Evolutionary conservation across 306 rosid species (phyloP).

Genomic region (Luffa aegyptiaca): DNA sequence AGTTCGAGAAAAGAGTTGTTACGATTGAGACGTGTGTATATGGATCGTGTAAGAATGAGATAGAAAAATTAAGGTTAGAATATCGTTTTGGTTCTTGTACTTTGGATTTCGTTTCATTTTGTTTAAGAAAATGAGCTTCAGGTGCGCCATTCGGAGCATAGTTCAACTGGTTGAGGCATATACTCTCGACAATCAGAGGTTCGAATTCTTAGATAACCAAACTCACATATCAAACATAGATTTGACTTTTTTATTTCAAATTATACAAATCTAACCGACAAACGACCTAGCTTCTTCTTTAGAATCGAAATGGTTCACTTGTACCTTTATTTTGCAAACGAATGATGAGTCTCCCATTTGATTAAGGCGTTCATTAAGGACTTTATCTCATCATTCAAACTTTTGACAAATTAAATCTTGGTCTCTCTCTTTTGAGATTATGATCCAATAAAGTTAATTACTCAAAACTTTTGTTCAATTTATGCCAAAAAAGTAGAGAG

Average conservation of each 20-base stretch:
- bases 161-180: too few relatives aligned
- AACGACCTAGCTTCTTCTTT: neutral
- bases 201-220: neutral
- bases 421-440: neutral
- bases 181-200: too few relatives aligned
- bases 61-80: too few relatives aligned
- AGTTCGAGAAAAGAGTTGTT: neutral
- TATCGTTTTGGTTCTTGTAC: too few relatives aligned
- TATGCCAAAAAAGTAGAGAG: neutral
- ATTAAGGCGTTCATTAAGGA: slow-evolving; percentile 1
- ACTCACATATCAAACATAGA: neutral
- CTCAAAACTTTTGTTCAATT: neutral
- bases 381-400: neutral
- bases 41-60: too few relatives aligned
- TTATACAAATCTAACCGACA: neutral
- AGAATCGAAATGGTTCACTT: neutral
- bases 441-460: neutral
- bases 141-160: too few relatives aligned
- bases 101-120: too few relatives aligned
- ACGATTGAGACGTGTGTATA: neutral
- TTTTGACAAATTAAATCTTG: neutral
- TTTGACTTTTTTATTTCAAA: neutral
- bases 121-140: too few relatives aligned
- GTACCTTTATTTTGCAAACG: neutral
- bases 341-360: neutral